These are phyloP conservation scores for Lepiota brunneoincarnata DNA, from an alignment of 768 basidiomycete genomes.

Conservation along the genomic window DNA sequence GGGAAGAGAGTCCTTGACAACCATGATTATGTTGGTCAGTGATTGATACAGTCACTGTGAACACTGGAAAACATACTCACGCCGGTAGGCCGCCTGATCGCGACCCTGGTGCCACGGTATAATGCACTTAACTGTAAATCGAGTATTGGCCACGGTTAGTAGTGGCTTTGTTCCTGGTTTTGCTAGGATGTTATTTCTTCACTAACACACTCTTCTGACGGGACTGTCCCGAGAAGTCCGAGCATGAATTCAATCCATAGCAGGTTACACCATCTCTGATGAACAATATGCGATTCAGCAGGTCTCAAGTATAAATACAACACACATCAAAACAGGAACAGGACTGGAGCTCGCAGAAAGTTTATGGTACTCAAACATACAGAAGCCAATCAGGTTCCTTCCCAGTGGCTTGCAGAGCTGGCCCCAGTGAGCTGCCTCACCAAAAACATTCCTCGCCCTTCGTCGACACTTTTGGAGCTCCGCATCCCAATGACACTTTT, in stretches of 20 bases:
- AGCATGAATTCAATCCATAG: too few relatives aligned
- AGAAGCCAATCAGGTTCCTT: not conserved
- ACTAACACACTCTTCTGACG: too few relatives aligned
- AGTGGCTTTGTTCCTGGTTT: too few relatives aligned
- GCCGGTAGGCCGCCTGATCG: too few relatives aligned
- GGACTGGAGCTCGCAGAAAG: not conserved
- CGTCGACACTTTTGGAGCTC: conserved; percentile 58
- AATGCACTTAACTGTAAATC: too few relatives aligned
- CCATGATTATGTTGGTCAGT: conserved; percentile 4
- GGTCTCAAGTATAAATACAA: not conserved
- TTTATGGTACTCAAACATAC: not conserved
- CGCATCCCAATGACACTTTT: conserved; percentile 78
- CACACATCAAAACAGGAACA: not conserved
- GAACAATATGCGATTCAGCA: too few relatives aligned
- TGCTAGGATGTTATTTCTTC: too few relatives aligned
- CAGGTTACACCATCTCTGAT: too few relatives aligned
- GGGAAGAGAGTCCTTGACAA: conserved; percentile 13
- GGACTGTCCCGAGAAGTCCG: too few relatives aligned
- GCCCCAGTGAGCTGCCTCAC: conserved; percentile 77
- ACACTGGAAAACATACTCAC: conserved; percentile 4
- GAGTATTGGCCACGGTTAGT: too few relatives aligned
- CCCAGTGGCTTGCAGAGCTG: conserved; percentile 16
- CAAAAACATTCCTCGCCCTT: conserved; percentile 72
- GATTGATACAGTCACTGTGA: conserved; percentile 2
- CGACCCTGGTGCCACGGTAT: too few relatives aligned